Evolutionary conservation across 179 eudicot genomes (phyloP), one percentile per base, ranked within the genome.

Genomic region (Vitellaria paradoxa): DNA sequence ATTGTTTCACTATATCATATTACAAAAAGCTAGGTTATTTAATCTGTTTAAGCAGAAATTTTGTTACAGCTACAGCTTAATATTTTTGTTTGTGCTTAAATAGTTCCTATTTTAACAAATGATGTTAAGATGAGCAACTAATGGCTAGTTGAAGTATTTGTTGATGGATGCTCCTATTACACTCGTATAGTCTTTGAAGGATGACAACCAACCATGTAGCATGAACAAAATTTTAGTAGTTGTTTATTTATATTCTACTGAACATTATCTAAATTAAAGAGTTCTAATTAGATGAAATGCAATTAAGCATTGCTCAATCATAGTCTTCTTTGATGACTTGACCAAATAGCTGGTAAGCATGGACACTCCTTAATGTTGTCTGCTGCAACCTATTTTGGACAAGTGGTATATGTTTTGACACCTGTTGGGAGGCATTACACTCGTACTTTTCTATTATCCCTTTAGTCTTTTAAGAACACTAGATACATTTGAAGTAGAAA

Each of bases 401-500:
- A 50, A 12, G 11, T 50, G 55, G 55, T 12, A 50, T 7, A 50
- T 50, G 55, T 50, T 50, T 30, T 30, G 37, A 30, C 37, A 30
- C 37, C 1, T 30, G 37, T 30, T 30, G 37, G 37, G 37, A 30
- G 37, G 37, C 2, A 30, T 30, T 30, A 30, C 37, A 30, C 37
- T n/a, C n/a, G n/a, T n/a, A n/a, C n/a, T 30, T 30, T 30, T 30
- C 37, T 30, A 0, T 30, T 30, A 30, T 30, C 37, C 37, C 37
- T 30, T 30, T 30, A 30, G 37, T 30, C 37, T 30, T 30, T 30
- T 30, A 30, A 30, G 2, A 7, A 17, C 23, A 70, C 4, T 3
- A 4, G 15, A 30, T 47, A 71, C 65, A 37, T 68, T 79, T 78
- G 15, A 23, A 40, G 23, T 60, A 68, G 46, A 62, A 77, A 55